phyloP scores from a whole-genome alignment of 1,139 yeast species.

The Blastobotrys malaysiensis region DNA sequence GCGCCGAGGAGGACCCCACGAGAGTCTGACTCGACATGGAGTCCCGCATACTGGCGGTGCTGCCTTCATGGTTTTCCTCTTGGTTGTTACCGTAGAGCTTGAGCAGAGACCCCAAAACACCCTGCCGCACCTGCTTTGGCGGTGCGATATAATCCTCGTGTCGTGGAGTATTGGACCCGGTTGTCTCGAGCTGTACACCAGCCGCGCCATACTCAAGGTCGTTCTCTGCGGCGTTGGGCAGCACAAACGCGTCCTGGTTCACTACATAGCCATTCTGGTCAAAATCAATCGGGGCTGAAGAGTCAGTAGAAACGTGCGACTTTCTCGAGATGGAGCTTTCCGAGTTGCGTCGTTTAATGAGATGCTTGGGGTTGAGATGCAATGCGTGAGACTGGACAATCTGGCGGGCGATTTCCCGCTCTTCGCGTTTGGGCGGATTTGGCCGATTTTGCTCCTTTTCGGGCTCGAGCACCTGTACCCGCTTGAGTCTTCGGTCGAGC shows the following conservation, averaged over 20 bases:
- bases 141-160: conserved; percentile 56
- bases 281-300: neutral
- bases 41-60: neutral
- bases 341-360: neutral
- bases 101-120: conserved; percentile 72
- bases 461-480: conserved; percentile 22
- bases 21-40: neutral
- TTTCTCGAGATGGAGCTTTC: neutral
- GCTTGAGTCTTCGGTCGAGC: neutral
- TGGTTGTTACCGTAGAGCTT: conserved; percentile 51
- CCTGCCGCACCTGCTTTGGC: conserved; percentile 70
- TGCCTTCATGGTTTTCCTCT: conserved; percentile 2
- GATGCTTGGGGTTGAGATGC: neutral
- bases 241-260: neutral
- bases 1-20: conserved; percentile 6
- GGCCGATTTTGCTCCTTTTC: conserved; percentile 19
- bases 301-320: neutral
- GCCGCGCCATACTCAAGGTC: neutral
- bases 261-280: neutral
- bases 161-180: neutral
- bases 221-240: neutral
- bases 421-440: conserved; percentile 16
- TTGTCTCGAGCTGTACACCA: neutral
- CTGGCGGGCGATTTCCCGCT: conserved; percentile 21
- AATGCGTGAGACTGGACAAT: conserved; percentile 24